Conservation (phyloP, 345 rosid genomes). For the Eucalyptus pauciflora region DNA sequence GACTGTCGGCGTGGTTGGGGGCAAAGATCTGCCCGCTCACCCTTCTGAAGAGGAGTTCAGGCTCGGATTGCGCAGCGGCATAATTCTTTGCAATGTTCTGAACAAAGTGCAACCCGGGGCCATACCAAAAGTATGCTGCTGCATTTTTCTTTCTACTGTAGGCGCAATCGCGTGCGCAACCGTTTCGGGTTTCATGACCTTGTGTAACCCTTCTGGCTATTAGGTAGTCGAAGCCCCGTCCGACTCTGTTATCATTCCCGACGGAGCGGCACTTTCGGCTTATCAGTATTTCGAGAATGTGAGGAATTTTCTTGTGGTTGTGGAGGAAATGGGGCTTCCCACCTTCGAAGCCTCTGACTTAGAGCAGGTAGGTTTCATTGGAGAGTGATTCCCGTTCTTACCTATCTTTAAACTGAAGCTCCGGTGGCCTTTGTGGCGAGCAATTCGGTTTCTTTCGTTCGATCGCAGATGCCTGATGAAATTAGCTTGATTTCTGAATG, state of each 20-base stretch:
- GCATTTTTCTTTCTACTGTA: not conserved
- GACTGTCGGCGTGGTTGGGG: constrained; percentile 52
- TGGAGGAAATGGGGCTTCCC: constrained; percentile 74
- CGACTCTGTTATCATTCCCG: constrained; percentile 55
- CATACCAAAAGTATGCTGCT: constrained; percentile 45
- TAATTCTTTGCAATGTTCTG: constrained; percentile 72
- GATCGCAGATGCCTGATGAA: not conserved
- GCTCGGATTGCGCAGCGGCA: constrained; percentile 87
- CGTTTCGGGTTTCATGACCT: not conserved
- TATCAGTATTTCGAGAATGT: constrained; percentile 86
- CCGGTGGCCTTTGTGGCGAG: not conserved
- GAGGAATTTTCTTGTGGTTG: constrained; percentile 69
- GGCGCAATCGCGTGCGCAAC: not conserved
- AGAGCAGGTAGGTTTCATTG: constrained; percentile 43
- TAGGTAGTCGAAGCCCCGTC: constrained; percentile 77
- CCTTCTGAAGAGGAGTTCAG: constrained; percentile 92
- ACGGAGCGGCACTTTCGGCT: constrained; percentile 89
- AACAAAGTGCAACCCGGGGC: constrained; percentile 85
- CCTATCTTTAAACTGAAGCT: not conserved
- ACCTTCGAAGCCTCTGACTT: constrained; percentile 87
- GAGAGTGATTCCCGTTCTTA: not conserved
- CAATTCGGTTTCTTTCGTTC: not conserved
- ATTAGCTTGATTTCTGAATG: not conserved
- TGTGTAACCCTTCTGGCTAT: not conserved
- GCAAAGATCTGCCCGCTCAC: constrained; percentile 80